phyloP scores from a whole-genome alignment of 208 protist species.

The Spongospora subterranea region DNA sequence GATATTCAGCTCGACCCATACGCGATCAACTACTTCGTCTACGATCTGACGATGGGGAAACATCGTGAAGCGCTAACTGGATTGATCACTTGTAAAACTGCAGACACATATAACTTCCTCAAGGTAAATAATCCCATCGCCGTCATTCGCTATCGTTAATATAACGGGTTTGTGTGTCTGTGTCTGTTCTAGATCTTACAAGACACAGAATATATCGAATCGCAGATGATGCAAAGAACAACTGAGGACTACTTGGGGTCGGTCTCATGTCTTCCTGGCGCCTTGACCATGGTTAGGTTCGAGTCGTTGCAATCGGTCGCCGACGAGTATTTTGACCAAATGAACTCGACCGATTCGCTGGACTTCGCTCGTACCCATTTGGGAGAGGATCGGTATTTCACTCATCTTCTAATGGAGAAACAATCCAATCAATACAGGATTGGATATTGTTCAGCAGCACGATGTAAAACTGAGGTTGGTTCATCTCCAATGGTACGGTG shows the following conservation, averaged over 20 bases:
- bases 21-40: conserved; percentile 55
- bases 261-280: conserved; percentile 36
- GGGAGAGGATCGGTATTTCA: conserved; percentile 26
- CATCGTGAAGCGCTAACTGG: conserved; percentile 34
- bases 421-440: background rate
- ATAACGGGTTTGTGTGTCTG: background rate
- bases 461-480: conserved; percentile 33
- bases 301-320: conserved; percentile 35
- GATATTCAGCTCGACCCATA: conserved; percentile 51
- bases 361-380: conserved; percentile 43
- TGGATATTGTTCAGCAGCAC: conserved; percentile 42
- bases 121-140: conserved; percentile 4
- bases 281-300: conserved; percentile 31
- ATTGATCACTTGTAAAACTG: conserved; percentile 53
- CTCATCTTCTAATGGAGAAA: conserved; percentile 46
- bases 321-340: conserved; percentile 32
- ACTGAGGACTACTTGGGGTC: conserved; percentile 48
- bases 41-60: conserved; percentile 37
- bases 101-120: conserved; percentile 49
- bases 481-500: no score
- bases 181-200: background rate
- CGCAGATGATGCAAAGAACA: conserved; percentile 53
- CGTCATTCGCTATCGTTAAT: no score
- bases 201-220: conserved; percentile 47
- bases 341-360: conserved; percentile 25